Percentiles rank a stretch among this genome's conserved stretches.
phyloP scores from a whole-genome alignment of 345 rosid genomes.

The Brassica carinata region DNA sequence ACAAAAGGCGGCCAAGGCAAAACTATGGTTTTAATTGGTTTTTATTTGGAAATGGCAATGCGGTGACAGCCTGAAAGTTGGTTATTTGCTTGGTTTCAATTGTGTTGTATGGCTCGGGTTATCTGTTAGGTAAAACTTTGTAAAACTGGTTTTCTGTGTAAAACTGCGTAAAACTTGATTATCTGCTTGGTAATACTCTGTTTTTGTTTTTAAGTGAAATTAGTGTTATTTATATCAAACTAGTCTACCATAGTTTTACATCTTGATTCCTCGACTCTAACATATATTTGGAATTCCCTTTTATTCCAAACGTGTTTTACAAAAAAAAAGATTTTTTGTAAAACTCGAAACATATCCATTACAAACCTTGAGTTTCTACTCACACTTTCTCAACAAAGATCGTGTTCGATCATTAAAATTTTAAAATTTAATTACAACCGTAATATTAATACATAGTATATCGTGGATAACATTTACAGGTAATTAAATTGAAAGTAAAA shows the following conservation, averaged over 20 bases:
- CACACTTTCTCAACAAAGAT: background rate
- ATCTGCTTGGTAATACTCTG: background rate
- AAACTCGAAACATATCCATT: background rate
- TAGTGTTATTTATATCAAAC: background rate
- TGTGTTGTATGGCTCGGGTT: no score
- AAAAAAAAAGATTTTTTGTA: no score
- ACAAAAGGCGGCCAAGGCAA: no score
- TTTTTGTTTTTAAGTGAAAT: background rate
- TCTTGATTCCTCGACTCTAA: background rate
- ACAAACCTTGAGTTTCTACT: background rate
- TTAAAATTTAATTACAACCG: no score
- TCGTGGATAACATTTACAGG: background rate
- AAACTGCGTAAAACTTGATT: background rate
- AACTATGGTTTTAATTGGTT: background rate
- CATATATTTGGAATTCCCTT: no score
- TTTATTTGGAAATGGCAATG: background rate
- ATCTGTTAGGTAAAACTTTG: no score
- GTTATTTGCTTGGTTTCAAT: no score
- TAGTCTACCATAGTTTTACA: background rate
- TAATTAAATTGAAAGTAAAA: background rate
- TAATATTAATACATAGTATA: background rate
- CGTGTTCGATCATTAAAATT: background rate
- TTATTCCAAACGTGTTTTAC: no score
- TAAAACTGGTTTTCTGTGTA: no score
- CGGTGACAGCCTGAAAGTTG: no score